phyloP scores from a whole-genome alignment of 2,329 filamentous ascomycete species.

The Fusarium transvaalense region DNA sequence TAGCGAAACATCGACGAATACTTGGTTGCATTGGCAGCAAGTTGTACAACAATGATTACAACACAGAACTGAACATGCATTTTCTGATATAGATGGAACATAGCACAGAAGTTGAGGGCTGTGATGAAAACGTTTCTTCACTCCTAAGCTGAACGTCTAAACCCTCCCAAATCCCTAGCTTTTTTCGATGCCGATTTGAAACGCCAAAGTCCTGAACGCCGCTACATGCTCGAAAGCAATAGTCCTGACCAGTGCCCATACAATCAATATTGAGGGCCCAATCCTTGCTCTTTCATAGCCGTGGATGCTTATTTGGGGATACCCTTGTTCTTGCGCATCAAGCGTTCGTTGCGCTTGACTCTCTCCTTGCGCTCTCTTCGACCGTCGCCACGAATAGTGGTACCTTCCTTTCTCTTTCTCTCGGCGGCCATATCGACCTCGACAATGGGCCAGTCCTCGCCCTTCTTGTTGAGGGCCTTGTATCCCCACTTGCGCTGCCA shows the following conservation, averaged over 20 bases:
- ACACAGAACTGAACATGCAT: neutral
- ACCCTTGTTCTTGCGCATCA: slow-evolving; percentile 75
- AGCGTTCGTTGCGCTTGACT: slow-evolving; percentile 77
- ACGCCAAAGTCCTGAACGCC: slow-evolving; percentile 51
- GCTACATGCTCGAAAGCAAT: slow-evolving; percentile 42
- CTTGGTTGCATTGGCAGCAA: slow-evolving; percentile 38
- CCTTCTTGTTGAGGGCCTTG: slow-evolving; percentile 88
- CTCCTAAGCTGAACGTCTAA: slow-evolving; percentile 32
- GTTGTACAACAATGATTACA: slow-evolving; percentile 3
- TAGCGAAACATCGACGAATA: slow-evolving; percentile 11
- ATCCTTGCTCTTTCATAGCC: slow-evolving; percentile 7
- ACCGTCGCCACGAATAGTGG: slow-evolving; percentile 71
- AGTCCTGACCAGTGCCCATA: slow-evolving; percentile 19
- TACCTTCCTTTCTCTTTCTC: slow-evolving; percentile 71
- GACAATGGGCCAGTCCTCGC: slow-evolving; percentile 84
- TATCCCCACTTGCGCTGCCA: slow-evolving; percentile 98
- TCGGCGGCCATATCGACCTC: slow-evolving; percentile 88
- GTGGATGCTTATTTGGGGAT: slow-evolving; percentile 41
- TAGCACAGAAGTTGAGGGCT: slow-evolving; percentile 34
- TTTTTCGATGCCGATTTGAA: slow-evolving; percentile 46
- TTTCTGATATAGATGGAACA: neutral
- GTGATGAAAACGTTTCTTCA: slow-evolving; percentile 40
- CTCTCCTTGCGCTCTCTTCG: slow-evolving; percentile 75
- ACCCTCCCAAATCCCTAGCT: slow-evolving; percentile 35
- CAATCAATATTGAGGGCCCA: slow-evolving; percentile 19